phyloP scores from a whole-genome alignment of 2,329 filamentous ascomycete genomes.

The Colletotrichum endophyticum region DNA sequence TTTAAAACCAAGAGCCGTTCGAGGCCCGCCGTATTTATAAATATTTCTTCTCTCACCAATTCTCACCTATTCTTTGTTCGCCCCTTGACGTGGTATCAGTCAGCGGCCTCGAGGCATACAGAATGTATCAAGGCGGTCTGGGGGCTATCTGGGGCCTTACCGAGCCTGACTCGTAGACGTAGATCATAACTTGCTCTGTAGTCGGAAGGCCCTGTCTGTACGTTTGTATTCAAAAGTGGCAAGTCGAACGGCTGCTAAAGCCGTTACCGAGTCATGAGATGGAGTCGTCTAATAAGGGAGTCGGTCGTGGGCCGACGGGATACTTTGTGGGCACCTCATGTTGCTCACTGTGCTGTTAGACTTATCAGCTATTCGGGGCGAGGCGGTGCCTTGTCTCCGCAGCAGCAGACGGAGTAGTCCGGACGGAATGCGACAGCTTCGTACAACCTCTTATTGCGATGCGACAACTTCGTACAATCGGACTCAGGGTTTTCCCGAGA shows the following conservation, averaged over 20 bases:
- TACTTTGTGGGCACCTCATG: not conserved
- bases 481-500: not conserved
- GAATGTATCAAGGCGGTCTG: not conserved
- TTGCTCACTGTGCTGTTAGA: not conserved
- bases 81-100: not conserved
- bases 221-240: not conserved
- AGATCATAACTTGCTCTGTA: not conserved
- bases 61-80: rapidly evolving
- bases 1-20: rapidly evolving
- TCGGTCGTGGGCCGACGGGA: not conserved
- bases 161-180: not conserved
- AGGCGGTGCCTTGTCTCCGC: not conserved
- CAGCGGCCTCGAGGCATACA: not conserved
- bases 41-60: rapidly evolving
- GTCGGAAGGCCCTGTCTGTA: not conserved
- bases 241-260: not conserved
- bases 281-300: not conserved
- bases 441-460: rapidly evolving
- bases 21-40: not conserved
- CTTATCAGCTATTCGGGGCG: not conserved
- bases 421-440: not conserved
- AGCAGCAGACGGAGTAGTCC: not conserved
- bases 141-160: not conserved
- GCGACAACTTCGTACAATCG: not conserved
- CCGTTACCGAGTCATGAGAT: not conserved